Evolutionary conservation across 768 basidiomycete species (phyloP), one percentile per base, ranked within the genome.

Genomic region (Boletus rufocinnamomeus): DNA sequence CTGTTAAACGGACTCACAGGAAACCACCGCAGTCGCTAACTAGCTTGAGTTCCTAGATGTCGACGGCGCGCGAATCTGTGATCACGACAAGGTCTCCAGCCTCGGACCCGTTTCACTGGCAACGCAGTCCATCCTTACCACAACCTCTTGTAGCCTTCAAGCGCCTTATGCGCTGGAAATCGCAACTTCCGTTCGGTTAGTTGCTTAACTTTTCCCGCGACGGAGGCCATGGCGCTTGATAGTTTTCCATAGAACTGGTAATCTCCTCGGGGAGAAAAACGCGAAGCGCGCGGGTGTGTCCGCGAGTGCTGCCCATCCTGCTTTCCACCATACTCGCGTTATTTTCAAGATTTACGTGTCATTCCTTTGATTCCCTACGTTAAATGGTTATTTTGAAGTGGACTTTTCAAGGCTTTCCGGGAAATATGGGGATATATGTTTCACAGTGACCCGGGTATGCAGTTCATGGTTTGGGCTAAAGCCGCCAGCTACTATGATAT

Each of bases 191-290:
- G 21, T 27, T 55, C 50, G 30, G 48, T 51, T 13, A 17, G 46
- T 16, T 38, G 6, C 0, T 47, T 13, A 2, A 2, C 34, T 9
- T 48, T 34, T 43, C 32, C 49, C 40, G 49, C 17, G 27, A 47
- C 19, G 19, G 45, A 46, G 17, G 19, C 19, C 27, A 47, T 6
- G n/a, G n/a, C n/a, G 46, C 10, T 47, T 23, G 27, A 13, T n/a
- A 21, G n/a, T 6, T 21, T 23, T 44, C 21, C 21, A 3, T 4
- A 21, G 19, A 48, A 14, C 45, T 41, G 25, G n/a, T 16, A 25
- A 57, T 47, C 53, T 57, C 57, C 57, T 58, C 45, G 57, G 57
- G 35, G 37, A 46, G 37, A 46, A 56, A 37, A 28, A 41, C 6
- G 8, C 40, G 5, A 14, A 34, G 45, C 25, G 6, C 30, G n/a